These are phyloP conservation scores for Flaveria trinervia DNA, from an alignment of 129 eudicot genomes.

Conservation along the genomic window DNA sequence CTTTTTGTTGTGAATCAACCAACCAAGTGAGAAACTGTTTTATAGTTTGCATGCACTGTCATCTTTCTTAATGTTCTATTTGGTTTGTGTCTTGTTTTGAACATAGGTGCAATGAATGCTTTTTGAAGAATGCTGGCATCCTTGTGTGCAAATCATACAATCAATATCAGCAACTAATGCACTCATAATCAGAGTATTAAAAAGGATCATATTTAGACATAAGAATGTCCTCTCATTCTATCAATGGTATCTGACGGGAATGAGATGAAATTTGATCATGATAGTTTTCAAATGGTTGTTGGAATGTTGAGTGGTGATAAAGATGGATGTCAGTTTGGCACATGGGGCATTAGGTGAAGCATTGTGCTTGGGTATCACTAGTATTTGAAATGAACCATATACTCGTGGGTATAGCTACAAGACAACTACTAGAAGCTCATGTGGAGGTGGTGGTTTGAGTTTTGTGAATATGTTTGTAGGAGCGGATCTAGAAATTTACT, in stretches of 20 bases:
- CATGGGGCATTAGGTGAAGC: slow-evolving; percentile 86
- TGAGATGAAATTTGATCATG: too few relatives aligned
- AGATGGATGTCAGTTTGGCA: slow-evolving; percentile 26
- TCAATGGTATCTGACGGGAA: too few relatives aligned
- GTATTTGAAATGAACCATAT: slow-evolving; percentile 18
- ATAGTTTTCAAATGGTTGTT: neutral
- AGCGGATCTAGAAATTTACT: too few relatives aligned
- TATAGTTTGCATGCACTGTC: too few relatives aligned
- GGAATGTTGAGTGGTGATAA: slow-evolving; percentile 3
- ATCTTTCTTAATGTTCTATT: neutral
- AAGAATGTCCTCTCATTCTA: too few relatives aligned
- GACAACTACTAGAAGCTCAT: slow-evolving; percentile 41
- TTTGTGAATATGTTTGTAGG: neutral
- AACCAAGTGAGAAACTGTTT: neutral
- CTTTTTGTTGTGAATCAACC: neutral
- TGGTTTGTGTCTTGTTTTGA: neutral
- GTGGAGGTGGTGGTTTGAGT: slow-evolving; percentile 34
- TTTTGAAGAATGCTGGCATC: too few relatives aligned
- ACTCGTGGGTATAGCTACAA: neutral
- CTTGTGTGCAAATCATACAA: too few relatives aligned
- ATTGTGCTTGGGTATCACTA: slow-evolving; percentile 56
- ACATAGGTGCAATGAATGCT: too few relatives aligned
- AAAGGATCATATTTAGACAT: too few relatives aligned
- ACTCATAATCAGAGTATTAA: too few relatives aligned
- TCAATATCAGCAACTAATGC: too few relatives aligned